These are phyloP conservation scores for Artemisia argyi DNA, from an alignment of 129 eudicot genomes.

Conservation along the genomic window DNA sequence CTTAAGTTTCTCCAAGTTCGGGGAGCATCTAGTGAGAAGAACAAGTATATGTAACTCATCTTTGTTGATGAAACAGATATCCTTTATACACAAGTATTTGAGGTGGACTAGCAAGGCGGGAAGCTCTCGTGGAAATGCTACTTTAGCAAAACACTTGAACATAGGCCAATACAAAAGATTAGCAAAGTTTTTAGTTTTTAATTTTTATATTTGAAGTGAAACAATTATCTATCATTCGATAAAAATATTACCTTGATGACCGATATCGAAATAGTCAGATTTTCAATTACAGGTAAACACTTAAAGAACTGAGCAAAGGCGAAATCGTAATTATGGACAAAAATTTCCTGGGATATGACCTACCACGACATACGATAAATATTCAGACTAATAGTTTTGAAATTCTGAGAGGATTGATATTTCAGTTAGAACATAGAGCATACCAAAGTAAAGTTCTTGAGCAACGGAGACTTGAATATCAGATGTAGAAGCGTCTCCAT, in stretches of 20 bases:
- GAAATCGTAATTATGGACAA: too few relatives aligned
- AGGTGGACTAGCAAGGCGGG: background rate
- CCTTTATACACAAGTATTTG: background rate
- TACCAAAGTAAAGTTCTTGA: constrained; percentile 5
- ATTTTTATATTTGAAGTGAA: too few relatives aligned
- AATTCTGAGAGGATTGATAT: background rate
- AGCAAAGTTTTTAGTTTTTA: too few relatives aligned
- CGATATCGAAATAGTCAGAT: background rate
- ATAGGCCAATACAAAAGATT: too few relatives aligned
- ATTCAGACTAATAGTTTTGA: background rate
- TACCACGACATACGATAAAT: background rate
- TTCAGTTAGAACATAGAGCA: background rate
- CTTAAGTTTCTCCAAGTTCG: background rate
- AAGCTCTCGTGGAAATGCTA: background rate
- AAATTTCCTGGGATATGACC: background rate
- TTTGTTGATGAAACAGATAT: background rate
- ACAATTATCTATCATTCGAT: too few relatives aligned
- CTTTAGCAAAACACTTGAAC: too few relatives aligned
- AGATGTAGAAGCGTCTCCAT: background rate
- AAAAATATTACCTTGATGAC: too few relatives aligned
- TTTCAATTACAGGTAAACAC: background rate
- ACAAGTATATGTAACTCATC: background rate
- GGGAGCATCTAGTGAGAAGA: background rate
- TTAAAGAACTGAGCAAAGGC: background rate
- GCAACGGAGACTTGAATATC: constrained; percentile 2